Conservation (phyloP, 1,284 basidiomycete species). For the Heterobasidion parviporum region DNA sequence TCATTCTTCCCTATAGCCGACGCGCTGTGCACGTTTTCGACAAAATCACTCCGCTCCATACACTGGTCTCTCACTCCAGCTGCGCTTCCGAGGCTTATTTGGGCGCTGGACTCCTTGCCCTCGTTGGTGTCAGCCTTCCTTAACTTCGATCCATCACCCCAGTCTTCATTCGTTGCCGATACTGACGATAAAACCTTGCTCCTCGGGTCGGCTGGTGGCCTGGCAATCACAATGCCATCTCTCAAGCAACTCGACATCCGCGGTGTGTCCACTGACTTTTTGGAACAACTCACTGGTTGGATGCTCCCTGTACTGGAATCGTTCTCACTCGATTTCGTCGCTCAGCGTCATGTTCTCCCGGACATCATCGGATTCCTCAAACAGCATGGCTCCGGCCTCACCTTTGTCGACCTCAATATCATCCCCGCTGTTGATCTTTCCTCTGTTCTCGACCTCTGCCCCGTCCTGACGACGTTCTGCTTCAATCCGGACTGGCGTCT, state of each 20-base stretch:
- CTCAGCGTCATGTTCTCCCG: constrained; percentile 40
- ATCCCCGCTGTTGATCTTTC: constrained; percentile 42
- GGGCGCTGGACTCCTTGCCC: constrained; percentile 53
- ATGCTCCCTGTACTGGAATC: constrained; percentile 46
- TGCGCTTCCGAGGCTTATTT: constrained; percentile 54
- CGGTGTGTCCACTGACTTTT: constrained; percentile 51
- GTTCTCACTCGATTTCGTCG: constrained; percentile 45
- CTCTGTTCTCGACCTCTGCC: constrained; percentile 30
- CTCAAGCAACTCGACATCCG: constrained; percentile 54
- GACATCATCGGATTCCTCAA: constrained; percentile 51
- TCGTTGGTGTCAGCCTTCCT: constrained; percentile 45
- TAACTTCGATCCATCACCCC: constrained; percentile 30
- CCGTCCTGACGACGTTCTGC: constrained; percentile 46
- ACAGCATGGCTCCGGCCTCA: constrained; percentile 45
- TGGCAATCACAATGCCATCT: constrained; percentile 44
- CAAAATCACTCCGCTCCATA: constrained; percentile 43
- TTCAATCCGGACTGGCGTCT: constrained; percentile 69
- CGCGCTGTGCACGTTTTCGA: constrained; percentile 42
- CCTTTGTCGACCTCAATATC: constrained; percentile 56
- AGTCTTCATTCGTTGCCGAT: not conserved
- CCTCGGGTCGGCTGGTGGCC: constrained; percentile 49
- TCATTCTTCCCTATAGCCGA: constrained; percentile 55
- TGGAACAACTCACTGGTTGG: constrained; percentile 63
- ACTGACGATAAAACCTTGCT: constrained; percentile 20
- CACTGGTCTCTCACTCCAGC: constrained; percentile 49